Percentiles rank a stretch among this genome's conserved stretches.
Conservation (phyloP, 2,329 filamentous ascomycete genomes). For the Xenoacremonium recifei region DNA sequence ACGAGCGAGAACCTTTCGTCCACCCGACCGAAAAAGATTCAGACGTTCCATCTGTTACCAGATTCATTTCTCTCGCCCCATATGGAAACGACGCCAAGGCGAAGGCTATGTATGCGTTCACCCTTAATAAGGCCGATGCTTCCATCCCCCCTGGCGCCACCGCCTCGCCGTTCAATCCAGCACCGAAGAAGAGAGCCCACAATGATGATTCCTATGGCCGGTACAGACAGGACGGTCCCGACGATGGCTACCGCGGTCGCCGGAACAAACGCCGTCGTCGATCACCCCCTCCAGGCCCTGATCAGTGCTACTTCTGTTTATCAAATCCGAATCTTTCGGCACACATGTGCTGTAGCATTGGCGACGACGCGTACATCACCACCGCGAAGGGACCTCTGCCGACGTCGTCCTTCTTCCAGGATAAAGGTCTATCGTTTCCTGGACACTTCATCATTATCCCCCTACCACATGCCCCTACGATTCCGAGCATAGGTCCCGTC, state of each 20-base stretch:
- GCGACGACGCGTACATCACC: slow-evolving; percentile 82
- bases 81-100: slow-evolving; percentile 75
- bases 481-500: slow-evolving; percentile 62
- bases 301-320: slow-evolving; percentile 92
- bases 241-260: slow-evolving; percentile 42
- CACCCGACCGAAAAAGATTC: slow-evolving; percentile 51
- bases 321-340: slow-evolving; percentile 80
- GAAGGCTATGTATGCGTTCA: slow-evolving; percentile 79
- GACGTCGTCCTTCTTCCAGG: slow-evolving; percentile 63
- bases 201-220: slow-evolving; percentile 51
- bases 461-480: slow-evolving; percentile 74
- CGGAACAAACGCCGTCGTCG: slow-evolving; percentile 45
- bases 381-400: slow-evolving; percentile 89
- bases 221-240: slow-evolving; percentile 48
- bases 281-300: slow-evolving; percentile 65
- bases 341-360: slow-evolving; percentile 89
- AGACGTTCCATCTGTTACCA: slow-evolving; percentile 64
- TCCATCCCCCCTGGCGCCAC: slow-evolving; percentile 71
- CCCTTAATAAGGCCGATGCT: slow-evolving; percentile 63
- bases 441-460: slow-evolving; percentile 91
- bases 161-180: slow-evolving; percentile 65
- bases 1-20: slow-evolving; percentile 91
- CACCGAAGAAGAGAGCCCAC: slow-evolving; percentile 57
- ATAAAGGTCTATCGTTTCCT: slow-evolving; percentile 69
- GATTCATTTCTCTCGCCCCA: slow-evolving; percentile 86